Evolutionary conservation across 2,329 filamentous ascomycete genomes (phyloP).

Genomic region (Claviceps citrina): DNA sequence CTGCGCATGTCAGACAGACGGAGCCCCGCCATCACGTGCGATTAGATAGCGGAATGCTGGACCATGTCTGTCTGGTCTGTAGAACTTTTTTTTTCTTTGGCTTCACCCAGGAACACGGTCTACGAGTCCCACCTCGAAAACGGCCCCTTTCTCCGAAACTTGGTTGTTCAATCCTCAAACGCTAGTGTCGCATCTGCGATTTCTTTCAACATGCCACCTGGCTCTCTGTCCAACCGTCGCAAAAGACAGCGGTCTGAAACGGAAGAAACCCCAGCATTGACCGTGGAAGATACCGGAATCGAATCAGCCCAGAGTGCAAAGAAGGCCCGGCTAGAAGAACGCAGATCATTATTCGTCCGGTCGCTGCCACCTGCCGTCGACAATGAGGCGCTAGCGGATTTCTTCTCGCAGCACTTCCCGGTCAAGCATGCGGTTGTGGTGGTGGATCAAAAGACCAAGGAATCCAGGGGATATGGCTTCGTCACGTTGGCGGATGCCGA

Average conservation of each 20-base stretch:
- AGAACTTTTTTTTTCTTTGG: not conserved
- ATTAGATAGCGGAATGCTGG: constrained; percentile 13
- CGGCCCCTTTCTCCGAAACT: not conserved
- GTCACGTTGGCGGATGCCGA: constrained; percentile 92
- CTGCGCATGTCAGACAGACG: not conserved
- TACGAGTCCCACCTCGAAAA: too few relatives aligned
- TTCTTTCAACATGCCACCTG: not conserved
- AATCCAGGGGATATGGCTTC: constrained; percentile 86
- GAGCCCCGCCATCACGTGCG: constrained; percentile 18
- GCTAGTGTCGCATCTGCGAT: not conserved
- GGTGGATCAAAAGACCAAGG: constrained; percentile 67
- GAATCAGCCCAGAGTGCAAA: constrained; percentile 27
- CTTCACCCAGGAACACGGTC: not conserved
- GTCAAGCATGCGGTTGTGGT: constrained; percentile 95
- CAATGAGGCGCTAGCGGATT: constrained; percentile 65
- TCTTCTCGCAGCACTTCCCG: constrained; percentile 88
- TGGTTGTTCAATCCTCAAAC: not conserved
- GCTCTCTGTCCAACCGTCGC: constrained; percentile 13
- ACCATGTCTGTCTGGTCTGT: not conserved
- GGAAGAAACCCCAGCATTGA: constrained; percentile 17
- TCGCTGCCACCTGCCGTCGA: constrained; percentile 67
- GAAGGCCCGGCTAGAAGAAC: constrained; percentile 42
- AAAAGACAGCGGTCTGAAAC: constrained; percentile 21
- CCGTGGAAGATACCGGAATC: constrained; percentile 19
- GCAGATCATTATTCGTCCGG: constrained; percentile 75